These are phyloP conservation scores for Crucihimalaya himalaica DNA, from an alignment of 345 rosid species.

Conservation along the genomic window DNA sequence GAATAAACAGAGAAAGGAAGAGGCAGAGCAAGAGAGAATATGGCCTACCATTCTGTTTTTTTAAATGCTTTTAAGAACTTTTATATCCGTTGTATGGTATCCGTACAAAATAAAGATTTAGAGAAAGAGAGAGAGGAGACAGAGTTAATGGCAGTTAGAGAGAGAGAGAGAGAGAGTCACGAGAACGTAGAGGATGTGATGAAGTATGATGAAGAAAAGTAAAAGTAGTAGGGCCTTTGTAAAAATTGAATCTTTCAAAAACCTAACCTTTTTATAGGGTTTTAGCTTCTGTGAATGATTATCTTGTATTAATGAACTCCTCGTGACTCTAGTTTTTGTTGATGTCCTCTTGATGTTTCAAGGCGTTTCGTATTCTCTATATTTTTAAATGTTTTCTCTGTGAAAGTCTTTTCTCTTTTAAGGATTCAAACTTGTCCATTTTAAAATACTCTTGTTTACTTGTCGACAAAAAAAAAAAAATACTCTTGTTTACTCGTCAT, in stretches of 20 bases:
- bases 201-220: conserved; percentile 23
- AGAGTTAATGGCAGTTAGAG: conserved; percentile 31
- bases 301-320: conserved; percentile 22
- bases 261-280: conserved; percentile 7
- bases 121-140: conserved; percentile 25
- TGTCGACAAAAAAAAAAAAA: too few species aligned
- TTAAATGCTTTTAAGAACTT: not conserved
- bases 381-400: conserved; percentile 14
- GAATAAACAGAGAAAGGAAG: not conserved
- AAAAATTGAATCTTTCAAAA: conserved; percentile 24
- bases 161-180: conserved; percentile 23
- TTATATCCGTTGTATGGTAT: conserved; percentile 31
- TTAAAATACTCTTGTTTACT: not conserved
- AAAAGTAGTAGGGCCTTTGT: conserved; percentile 15
- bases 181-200: conserved; percentile 40
- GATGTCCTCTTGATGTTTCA: conserved; percentile 14
- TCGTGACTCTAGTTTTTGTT: conserved; percentile 23
- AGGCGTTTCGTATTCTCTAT: conserved; percentile 3
- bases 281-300: conserved; percentile 11
- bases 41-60: conserved; percentile 6
- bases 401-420: not conserved
- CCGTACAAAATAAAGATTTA: conserved; percentile 31
- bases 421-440: conserved; percentile 7
- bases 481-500: not conserved
- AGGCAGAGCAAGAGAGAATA: not conserved